Base-by-base conservation (phyloP, 192 early-diverging fungal species). In the Haplosporangium gracile region DNA sequence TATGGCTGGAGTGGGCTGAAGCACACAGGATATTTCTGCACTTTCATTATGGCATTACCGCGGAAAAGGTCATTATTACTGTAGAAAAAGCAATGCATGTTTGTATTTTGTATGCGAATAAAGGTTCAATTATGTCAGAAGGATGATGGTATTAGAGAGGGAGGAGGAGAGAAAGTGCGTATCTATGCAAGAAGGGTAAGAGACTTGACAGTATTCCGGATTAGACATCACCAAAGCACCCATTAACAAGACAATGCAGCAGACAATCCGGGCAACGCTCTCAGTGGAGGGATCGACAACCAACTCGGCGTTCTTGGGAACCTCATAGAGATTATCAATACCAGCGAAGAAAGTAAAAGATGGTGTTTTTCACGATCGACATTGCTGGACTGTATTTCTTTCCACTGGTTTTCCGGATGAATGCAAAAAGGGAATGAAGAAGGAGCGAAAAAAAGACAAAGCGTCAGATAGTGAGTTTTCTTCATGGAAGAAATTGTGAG, bases 301-400 rank as follows among this genome's bases (percentile, higher is more conserved):
- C 40, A 99, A 87, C 75, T 96, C 91, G 18, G 96, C 89, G 78
- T 95, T 91, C 26, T 68, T 79, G n/a, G 97, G 96, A 9, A 82
- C 74, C 88, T 99, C 98, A 89, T 97, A 98, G 47, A 94, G 94
- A 80, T 97, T 96, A 90, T 97, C 96, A 72, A 97, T 95, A 34
- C 97, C 96, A 5, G 97, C 97, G 93, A 97, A 98, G 9, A 95
- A 96, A 88, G 94, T 96, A 82, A 98, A 81, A 86, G 18, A 72
- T 65, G 60, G 29, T 70, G 72, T 86, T 79, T 63, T 81, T 79
- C 84, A 86, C 81, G 53, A 34, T 80, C 26, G 60, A 65, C 60
- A 65, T 65, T 32, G 55, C n/a, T 60, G n/a, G 60, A 36, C 2
- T 36, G 36, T 36, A 36, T 36, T 36, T 36, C 36, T 36, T 36